phyloP scores from a whole-genome alignment of 2,329 filamentous ascomycete species.

The Hyphodiscus sp. region DNA sequence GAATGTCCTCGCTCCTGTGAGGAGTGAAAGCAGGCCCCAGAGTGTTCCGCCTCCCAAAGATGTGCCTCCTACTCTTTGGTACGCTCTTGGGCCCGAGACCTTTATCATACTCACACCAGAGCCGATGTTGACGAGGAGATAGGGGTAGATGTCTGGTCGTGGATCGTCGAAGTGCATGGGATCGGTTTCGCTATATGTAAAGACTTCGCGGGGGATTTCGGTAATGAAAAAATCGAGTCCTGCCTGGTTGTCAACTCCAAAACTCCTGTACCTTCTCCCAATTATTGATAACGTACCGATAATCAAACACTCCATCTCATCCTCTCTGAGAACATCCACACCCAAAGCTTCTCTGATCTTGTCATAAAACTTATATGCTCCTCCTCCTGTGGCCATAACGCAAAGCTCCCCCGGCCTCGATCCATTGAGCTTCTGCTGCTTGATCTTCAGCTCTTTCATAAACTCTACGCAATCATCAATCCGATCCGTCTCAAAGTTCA shows the following conservation, averaged over 20 bases:
- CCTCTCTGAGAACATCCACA: slow-evolving; percentile 83
- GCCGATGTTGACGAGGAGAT: slow-evolving; percentile 95
- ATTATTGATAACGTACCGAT: slow-evolving; percentile 53
- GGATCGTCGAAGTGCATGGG: slow-evolving; percentile 85
- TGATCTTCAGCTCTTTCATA: slow-evolving; percentile 76
- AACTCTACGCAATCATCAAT: slow-evolving; percentile 94
- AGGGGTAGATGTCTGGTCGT: slow-evolving; percentile 81
- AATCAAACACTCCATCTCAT: slow-evolving; percentile 98
- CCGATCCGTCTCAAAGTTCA: slow-evolving; percentile 91
- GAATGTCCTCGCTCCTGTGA: slow-evolving; percentile 92
- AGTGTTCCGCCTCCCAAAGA: slow-evolving; percentile 95
- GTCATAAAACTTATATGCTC: slow-evolving; percentile 96
- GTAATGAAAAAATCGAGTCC: slow-evolving; percentile 98
- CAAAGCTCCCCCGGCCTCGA: slow-evolving; percentile 66
- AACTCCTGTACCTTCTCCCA: not conserved
- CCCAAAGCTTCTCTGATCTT: slow-evolving; percentile 76
- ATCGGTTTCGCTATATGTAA: slow-evolving; percentile 86
- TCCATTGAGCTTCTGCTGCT: slow-evolving; percentile 72
- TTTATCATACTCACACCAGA: slow-evolving; percentile 97
- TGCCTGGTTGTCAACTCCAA: slow-evolving; percentile 28
- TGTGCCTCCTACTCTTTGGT: slow-evolving; percentile 87
- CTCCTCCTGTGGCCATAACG: slow-evolving; percentile 93
- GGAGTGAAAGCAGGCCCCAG: slow-evolving; percentile 85
- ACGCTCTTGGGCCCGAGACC: slow-evolving; percentile 81
- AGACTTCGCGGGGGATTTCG: slow-evolving; percentile 93